Evolutionary conservation across 176 grass and related monocot species (phyloP).

Genomic region (Hordeum marinum): DNA sequence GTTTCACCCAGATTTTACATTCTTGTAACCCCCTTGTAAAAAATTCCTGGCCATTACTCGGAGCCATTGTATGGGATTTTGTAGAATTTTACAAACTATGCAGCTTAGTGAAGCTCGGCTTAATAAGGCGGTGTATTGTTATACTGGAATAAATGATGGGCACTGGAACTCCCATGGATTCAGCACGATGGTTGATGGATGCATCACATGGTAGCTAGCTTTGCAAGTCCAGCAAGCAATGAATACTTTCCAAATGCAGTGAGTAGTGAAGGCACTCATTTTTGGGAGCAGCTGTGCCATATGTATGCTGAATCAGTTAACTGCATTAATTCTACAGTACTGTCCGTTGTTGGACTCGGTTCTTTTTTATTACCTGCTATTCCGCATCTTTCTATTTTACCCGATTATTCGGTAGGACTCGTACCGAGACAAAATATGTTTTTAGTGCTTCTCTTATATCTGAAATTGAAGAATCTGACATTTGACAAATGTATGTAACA

Average conservation of each 20-base stretch:
- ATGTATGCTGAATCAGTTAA: too few species aligned
- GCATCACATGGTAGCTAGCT: background rate
- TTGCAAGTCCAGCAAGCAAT: background rate
- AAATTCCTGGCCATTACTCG: conserved; percentile 17
- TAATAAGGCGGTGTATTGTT: conserved; percentile 10
- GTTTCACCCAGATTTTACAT: background rate
- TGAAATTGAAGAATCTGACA: conserved; percentile 7
- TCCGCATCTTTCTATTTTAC: too few species aligned
- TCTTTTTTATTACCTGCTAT: background rate
- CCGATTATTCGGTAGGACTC: background rate
- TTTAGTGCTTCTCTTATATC: background rate
- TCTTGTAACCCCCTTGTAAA: conserved; percentile 17
- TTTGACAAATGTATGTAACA: background rate
- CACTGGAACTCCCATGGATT: background rate
- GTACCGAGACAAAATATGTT: background rate
- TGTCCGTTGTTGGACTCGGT: background rate
- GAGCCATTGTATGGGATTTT: background rate
- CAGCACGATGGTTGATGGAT: background rate
- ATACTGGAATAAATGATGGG: background rate
- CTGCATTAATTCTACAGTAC: background rate
- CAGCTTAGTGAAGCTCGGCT: background rate
- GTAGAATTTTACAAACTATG: conserved; percentile 1
- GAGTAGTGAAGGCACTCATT: background rate
- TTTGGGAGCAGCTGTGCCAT: background rate
- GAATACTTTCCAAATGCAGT: background rate